phyloP scores from a whole-genome alignment of 306 rosid genomes.

The Gillenia trifoliata region DNA sequence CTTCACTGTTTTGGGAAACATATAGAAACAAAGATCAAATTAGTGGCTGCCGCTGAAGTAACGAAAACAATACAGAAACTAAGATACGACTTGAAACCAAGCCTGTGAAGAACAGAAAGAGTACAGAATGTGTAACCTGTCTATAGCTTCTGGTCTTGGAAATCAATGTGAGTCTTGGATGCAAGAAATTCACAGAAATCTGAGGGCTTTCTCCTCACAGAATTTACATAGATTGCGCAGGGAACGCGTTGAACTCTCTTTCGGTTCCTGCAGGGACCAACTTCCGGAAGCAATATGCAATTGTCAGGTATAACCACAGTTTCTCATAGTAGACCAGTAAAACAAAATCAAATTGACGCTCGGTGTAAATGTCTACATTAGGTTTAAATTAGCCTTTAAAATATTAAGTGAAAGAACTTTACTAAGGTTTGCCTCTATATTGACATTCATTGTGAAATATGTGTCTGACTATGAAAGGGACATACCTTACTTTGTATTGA shows the following conservation, averaged over 20 bases:
- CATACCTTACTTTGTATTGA: too few species aligned
- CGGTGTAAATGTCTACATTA: not conserved
- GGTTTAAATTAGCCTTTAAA: not conserved
- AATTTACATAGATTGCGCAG: slow-evolving; percentile 49
- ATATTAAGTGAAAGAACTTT: not conserved
- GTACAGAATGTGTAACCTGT: slow-evolving; percentile 52
- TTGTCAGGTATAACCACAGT: not conserved
- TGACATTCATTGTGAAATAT: not conserved
- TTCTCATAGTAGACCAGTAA: not conserved
- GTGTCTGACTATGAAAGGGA: not conserved
- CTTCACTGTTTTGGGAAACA: slow-evolving; percentile 51
- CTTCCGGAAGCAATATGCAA: not conserved
- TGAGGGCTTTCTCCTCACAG: slow-evolving; percentile 48
- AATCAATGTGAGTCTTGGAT: slow-evolving; percentile 59
- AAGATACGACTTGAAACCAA: not conserved
- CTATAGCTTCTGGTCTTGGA: slow-evolving; percentile 66
- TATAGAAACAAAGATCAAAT: slow-evolving; percentile 16
- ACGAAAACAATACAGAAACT: not conserved
- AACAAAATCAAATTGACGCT: not conserved
- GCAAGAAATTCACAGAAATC: slow-evolving; percentile 61
- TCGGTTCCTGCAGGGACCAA: slow-evolving; percentile 63
- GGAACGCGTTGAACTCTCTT: slow-evolving; percentile 74
- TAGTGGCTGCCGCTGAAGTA: not conserved
- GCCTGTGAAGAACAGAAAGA: slow-evolving; percentile 3
- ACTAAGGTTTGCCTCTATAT: not conserved